Base-by-base conservation (phyloP, 257 asterid genomes). In the Ajuga chamaepitys region DNA sequence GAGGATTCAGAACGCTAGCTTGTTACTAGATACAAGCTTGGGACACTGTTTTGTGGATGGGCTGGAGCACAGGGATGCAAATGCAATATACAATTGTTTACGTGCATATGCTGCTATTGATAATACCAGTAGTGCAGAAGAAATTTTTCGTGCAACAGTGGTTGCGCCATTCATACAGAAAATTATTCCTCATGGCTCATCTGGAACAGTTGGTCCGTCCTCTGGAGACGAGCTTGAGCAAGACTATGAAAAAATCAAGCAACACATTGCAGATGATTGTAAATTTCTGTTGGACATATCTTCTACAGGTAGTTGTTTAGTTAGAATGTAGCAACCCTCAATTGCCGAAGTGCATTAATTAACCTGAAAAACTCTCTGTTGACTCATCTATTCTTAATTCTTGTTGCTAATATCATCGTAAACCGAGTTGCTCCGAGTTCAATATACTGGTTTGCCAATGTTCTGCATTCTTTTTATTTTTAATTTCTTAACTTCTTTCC, bases 61-160 rank as follows among this genome's bases (percentile, higher is more conserved):
- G n/a, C 84, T 90, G 82, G 92, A 88, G 74, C 88, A 93, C 73
- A 83, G 73, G 86, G 99, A 93, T 84, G 94, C 78, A 58, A 84
- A 78, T 81, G 95, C 95, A 10, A 71, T 90, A 62, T 88, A 94
- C 88, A 94, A 94, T 70, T 94, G 99, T 70, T 65, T 94, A 52
- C 95, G 99, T 71, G 99, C 99, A 64, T 94, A 88, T 86, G 97
- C 97, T 67, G 95, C 99, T 45, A 86, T 78, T 79, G 99, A 90
- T 71, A 88, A 88, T 76, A 85, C 95, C 60, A 84, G 44, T 60
- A 86, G 86, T 58, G 95, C 99, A 17, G 97, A 94, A 85, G 96
- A 83, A 62, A 94, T 91, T 66, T 90, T 84, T 65, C 85, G 95
- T 38, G 76, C 92, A 21, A 79, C 80, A 16, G 72, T 83, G 72